Base-by-base conservation (phyloP, 2,329 filamentous ascomycete species). In the Didymosphaeria variabile region DNA sequence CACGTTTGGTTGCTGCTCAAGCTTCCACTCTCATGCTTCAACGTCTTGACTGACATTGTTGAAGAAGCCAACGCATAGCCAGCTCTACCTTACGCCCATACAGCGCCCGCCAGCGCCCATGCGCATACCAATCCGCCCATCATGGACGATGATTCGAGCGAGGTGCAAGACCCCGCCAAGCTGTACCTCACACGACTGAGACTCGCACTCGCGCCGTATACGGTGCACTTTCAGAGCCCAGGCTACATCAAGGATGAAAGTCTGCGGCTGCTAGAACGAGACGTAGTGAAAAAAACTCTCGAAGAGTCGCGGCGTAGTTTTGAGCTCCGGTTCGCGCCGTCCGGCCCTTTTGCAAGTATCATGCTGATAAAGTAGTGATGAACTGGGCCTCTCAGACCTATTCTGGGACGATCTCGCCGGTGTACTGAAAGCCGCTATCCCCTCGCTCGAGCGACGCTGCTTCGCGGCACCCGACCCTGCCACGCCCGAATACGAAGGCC, bases 321-420 rank as follows among this genome's bases (percentile, higher is more conserved):
- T 45, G 83, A 86, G 67, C 81, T 87, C 60, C 81, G 85, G 80
- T 84, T 77, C 57, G 75, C 64, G 15, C 17, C 21, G 36, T 9
- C n/a, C 15, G 12, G 15, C n/a, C 36, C 17, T 38, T 9, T 5
- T 8, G 3, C 15, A 12, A 32, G 17, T 23, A 12, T 12, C n/a
- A 8, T 59, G 55, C 65, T 65, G 51, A 66, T 44, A 23, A 15
- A 31, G 32, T 56, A 85, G 86, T 61, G 82, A 86, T 66, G 84
- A 85, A 65, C 80, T 89, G 32, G 88, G 87, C 40, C 79, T 84
- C 63, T 83, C 85, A 45, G 79, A 81, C 40, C 79, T 83, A 57
- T 84, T 88, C 66, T 90, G 88, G 88, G 80, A 85, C 66, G 86
- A 87, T 42, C 80, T 89, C 51, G 84, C 84, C 32, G 81, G 81